Evolutionary conservation across 495 filamentous ascomycete species (phyloP), one percentile per base, ranked within the genome.

Genomic region (Chaetomium cochliodes): DNA sequence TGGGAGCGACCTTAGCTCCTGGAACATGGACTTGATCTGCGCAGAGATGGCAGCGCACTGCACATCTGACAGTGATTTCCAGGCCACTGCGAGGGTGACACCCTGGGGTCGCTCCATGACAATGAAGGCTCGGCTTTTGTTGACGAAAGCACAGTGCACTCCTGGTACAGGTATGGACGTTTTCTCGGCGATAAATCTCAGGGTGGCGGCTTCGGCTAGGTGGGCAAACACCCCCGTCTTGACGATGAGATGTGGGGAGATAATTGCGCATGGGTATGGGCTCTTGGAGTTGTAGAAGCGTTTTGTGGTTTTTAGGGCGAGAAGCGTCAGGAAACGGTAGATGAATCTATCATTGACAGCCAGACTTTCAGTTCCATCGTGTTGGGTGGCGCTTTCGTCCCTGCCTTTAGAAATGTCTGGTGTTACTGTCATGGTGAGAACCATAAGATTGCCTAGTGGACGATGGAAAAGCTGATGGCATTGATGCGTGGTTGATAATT

Each of bases 51-150:
- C n/a, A 3, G n/a, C 56, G 37, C 51, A 58, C 1, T 55, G 20
- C 0, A 37, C 26, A 5, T 66, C 58, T 0, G 63, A 47, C 22
- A 46, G 23, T 2, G 18, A 23, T 3, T 2, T 2, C 62, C 28
- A 64, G 28, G 46, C 20, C 8, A 5, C 46, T n/a, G n/a, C 46
- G 46, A 49, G 16, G 16, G 18, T 11, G 46, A 23, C 5, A 2
- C 63, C 63, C 39, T 37, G 63, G 51, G 61, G 46, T 3, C 63
- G 57, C 18, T 65, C 57, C 63, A 65, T 65, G 39, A 60, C 49
- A 20, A 66, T 62, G 58, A 57, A 18, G 30, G 64, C 64, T 15
- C n/a, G 52, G 44, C 58, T 66, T 5, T 66, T 66, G 22, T 51
- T 58, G 42, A 58, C 11, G 26, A 66, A 66, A 26, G 64, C 51